These are phyloP conservation scores for Rhodotorula sp. DNA, from an alignment of 1,284 basidiomycete species.

Conservation along the genomic window DNA sequence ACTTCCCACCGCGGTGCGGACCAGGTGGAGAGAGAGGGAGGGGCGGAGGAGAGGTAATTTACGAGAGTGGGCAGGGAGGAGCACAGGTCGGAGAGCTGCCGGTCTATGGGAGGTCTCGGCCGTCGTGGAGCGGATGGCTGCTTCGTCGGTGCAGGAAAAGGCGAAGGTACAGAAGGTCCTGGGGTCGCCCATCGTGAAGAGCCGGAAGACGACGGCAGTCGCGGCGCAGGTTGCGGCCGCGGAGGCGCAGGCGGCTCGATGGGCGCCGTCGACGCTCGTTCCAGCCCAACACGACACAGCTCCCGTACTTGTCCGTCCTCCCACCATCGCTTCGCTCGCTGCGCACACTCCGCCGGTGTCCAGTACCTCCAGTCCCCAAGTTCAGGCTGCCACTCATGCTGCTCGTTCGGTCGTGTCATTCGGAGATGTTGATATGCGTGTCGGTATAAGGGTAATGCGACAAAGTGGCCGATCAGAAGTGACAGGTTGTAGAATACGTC, in stretches of 20 bases:
- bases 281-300: constrained; percentile 18
- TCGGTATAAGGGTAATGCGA: constrained; percentile 25
- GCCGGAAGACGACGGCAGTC: no score
- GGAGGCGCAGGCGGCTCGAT: not conserved
- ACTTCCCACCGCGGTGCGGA: constrained; percentile 29
- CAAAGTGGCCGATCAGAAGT: constrained; percentile 20
- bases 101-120: not conserved
- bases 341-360: constrained; percentile 9
- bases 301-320: constrained; percentile 18
- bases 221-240: no score
- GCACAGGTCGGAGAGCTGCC: constrained; percentile 6
- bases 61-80: constrained; percentile 9
- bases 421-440: constrained; percentile 5
- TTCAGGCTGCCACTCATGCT: constrained; percentile 4
- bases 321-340: constrained; percentile 21
- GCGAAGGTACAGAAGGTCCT: not conserved
- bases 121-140: not conserved
- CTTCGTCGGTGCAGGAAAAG: not conserved
- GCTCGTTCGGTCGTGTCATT: not conserved
- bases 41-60: constrained; percentile 3
- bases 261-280: not conserved
- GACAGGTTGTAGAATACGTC: constrained; percentile 31
- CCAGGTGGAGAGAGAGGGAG: constrained; percentile 1
- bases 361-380: constrained; percentile 32
- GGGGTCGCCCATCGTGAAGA: constrained; percentile 15